These are phyloP conservation scores for Fraxinus nigra DNA, from an alignment of 305 asterid species.

Conservation along the genomic window DNA sequence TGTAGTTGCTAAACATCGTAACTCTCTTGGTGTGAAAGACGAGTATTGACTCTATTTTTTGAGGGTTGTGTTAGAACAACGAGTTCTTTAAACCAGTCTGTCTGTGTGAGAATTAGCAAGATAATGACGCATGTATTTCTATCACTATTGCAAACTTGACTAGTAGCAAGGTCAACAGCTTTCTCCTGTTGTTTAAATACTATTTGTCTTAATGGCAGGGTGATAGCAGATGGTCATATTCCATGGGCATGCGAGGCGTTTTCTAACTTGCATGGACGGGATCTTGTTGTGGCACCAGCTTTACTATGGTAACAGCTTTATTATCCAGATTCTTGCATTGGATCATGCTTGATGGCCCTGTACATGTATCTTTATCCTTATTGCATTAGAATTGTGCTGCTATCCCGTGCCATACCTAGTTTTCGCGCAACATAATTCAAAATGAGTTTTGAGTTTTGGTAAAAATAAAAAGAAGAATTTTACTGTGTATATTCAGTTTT, in stretches of 20 bases:
- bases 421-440: background rate
- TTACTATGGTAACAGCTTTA: constrained; percentile 56
- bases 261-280: constrained; percentile 64
- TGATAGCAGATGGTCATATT: constrained; percentile 94
- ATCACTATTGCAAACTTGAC: background rate
- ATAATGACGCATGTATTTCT: background rate
- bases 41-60: background rate
- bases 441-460: background rate
- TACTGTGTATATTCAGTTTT: background rate
- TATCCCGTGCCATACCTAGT: background rate
- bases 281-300: constrained; percentile 60
- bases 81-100: background rate
- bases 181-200: background rate
- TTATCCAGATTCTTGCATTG: constrained; percentile 5
- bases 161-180: background rate
- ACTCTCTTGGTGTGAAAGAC: background rate
- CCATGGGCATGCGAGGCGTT: constrained; percentile 99
- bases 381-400: background rate
- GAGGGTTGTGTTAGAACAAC: background rate
- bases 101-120: background rate
- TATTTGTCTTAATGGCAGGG: constrained; percentile 54
- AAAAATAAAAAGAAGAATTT: background rate
- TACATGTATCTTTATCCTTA: background rate
- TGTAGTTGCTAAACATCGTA: background rate
- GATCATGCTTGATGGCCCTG: background rate